Evolutionary conservation across 1,139 yeast genomes (phyloP).

Genomic region (Schwanniomyces etchellsii): DNA sequence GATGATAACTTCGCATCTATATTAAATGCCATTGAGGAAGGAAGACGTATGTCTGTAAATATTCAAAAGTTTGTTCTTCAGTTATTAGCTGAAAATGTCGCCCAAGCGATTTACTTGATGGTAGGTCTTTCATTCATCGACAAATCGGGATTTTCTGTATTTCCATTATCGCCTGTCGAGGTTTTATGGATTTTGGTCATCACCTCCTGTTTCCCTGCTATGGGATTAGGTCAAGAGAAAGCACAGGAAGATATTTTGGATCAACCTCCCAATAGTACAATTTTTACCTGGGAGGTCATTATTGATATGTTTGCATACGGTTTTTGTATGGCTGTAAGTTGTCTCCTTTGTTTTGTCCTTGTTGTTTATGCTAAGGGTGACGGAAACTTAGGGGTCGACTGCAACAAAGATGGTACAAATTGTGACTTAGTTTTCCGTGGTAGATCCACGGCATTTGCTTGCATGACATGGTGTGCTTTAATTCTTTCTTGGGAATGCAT

Average conservation of each 20-base stretch:
- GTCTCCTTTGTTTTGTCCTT: slow-evolving; percentile 63
- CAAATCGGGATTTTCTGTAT: slow-evolving; percentile 53
- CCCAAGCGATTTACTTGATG: slow-evolving; percentile 67
- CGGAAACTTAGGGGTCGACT: slow-evolving; percentile 61
- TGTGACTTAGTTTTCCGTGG: slow-evolving; percentile 73
- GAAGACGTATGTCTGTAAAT: slow-evolving; percentile 75
- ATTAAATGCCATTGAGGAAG: slow-evolving; percentile 75
- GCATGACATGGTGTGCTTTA: slow-evolving; percentile 88
- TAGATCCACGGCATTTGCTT: slow-evolving; percentile 76
- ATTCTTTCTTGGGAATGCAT: slow-evolving; percentile 88
- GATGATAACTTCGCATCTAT: slow-evolving; percentile 79
- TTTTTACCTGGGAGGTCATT: slow-evolving; percentile 67
- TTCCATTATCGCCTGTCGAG: slow-evolving; percentile 76
- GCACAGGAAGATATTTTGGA: slow-evolving; percentile 66
- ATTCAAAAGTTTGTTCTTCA: slow-evolving; percentile 82
- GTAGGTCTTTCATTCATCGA: slow-evolving; percentile 71
- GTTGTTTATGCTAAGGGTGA: slow-evolving; percentile 62
- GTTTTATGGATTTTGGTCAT: slow-evolving; percentile 76
- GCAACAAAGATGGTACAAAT: slow-evolving; percentile 38
- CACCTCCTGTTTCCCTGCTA: slow-evolving; percentile 79
- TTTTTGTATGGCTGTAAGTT: slow-evolving; percentile 63
- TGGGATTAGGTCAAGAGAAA: slow-evolving; percentile 75
- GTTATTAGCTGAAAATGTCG: slow-evolving; percentile 71
- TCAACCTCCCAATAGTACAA: slow-evolving; percentile 57
- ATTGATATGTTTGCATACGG: slow-evolving; percentile 76